A percentile compares a stretch with the other conserved stretches of the same genome.
phyloP scores from a whole-genome alignment of 495 filamentous ascomycete species.

The Aspergillus hancockii region DNA sequence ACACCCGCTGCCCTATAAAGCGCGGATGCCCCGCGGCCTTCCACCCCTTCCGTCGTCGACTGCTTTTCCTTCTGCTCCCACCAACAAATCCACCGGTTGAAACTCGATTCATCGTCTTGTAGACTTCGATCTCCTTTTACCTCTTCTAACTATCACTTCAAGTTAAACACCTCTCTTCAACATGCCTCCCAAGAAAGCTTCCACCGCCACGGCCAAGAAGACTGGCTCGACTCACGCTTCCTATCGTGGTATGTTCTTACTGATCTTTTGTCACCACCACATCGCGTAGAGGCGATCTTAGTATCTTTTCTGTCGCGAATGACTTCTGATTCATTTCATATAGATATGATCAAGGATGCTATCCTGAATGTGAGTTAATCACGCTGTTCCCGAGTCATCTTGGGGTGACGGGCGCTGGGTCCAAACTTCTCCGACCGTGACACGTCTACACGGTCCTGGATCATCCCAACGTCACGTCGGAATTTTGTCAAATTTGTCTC shows the following conservation, averaged over 20 bases:
- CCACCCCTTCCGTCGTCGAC: slow-evolving; percentile 38
- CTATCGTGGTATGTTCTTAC: slow-evolving; percentile 60
- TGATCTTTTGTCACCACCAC: slow-evolving; percentile 42
- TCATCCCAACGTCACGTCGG: slow-evolving; percentile 29
- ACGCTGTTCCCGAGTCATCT: slow-evolving; percentile 32
- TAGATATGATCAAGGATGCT: slow-evolving; percentile 70
- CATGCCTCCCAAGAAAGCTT: slow-evolving; percentile 58
- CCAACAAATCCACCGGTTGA: slow-evolving; percentile 19
- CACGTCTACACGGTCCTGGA: slow-evolving; percentile 35
- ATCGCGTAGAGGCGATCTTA: slow-evolving; percentile 42
- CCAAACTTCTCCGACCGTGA: slow-evolving; percentile 40
- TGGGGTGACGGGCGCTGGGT: slow-evolving; percentile 39
- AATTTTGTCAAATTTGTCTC: slow-evolving; percentile 14
- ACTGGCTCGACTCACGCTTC: slow-evolving; percentile 53
- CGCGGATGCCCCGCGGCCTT: slow-evolving; percentile 51
- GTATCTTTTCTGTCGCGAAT: slow-evolving; percentile 43
- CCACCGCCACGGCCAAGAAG: slow-evolving; percentile 27
- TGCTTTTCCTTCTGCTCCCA: slow-evolving; percentile 33
- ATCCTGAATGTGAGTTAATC: slow-evolving; percentile 65
- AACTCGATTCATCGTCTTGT: slow-evolving; percentile 18
- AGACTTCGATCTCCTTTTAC: slow-evolving; percentile 19
- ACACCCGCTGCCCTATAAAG: slow-evolving; percentile 53
- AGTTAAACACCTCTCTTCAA: slow-evolving; percentile 24
- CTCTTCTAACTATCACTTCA: slow-evolving; percentile 16
- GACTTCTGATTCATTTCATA: slow-evolving; percentile 50